A percentile compares a stretch with the other conserved stretches of the same genome.
phyloP scores from a whole-genome alignment of 768 basidiomycete species.

The Lactifluus pinguis region DNA sequence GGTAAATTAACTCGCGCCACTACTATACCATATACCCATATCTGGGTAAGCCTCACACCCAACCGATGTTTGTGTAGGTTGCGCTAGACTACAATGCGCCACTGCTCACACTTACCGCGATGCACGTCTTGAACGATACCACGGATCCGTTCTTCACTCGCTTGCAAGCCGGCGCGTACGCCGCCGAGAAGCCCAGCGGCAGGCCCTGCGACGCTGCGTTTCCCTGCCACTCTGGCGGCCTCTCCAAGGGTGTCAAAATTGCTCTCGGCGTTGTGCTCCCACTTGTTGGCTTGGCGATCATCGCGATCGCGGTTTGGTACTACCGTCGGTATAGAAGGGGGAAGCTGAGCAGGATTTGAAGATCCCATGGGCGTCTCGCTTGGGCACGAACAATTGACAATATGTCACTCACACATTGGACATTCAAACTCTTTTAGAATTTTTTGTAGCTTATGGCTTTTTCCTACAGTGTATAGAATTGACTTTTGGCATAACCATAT shows the following conservation, averaged over 20 bases:
- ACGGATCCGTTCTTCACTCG: conserved; percentile 73
- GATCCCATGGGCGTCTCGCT: background rate
- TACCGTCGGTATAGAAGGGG: conserved; percentile 7
- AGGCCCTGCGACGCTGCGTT: conserved; percentile 74
- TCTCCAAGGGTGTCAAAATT: conserved; percentile 56
- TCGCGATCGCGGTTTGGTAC: conserved; percentile 32
- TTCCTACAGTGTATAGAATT: background rate
- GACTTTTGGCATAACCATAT: no score
- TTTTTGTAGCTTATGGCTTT: background rate
- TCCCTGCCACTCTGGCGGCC: conserved; percentile 35
- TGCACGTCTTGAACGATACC: conserved; percentile 57
- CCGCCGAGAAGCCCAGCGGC: conserved; percentile 50
- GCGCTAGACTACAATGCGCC: conserved; percentile 90
- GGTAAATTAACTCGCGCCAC: conserved; percentile 29
- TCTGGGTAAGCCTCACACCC: background rate
- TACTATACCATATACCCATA: no score
- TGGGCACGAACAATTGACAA: background rate
- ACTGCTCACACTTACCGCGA: conserved; percentile 76
- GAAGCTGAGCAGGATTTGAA: conserved; percentile 5
- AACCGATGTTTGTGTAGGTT: conserved; percentile 31
- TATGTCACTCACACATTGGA: background rate
- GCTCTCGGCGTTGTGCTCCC: conserved; percentile 62
- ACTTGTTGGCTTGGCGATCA: conserved; percentile 49
- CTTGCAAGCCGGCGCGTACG: conserved; percentile 60
- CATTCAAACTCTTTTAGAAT: background rate